Evolutionary conservation across 1,284 basidiomycete genomes (phyloP).

Genomic region (Ustilago bromivora): DNA sequence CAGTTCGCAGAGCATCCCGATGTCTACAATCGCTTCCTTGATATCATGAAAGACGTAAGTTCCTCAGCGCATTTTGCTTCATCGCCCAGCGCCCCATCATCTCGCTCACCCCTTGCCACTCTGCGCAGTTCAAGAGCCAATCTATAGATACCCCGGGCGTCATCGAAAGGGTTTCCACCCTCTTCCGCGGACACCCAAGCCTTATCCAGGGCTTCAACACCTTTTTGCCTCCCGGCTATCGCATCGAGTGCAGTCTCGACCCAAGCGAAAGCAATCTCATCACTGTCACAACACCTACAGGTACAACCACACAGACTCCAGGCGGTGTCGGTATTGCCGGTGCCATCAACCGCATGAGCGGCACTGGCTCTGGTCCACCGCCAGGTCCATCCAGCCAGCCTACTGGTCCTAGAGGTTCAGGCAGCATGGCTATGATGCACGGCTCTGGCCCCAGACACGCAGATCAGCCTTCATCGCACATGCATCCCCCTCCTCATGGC

Average conservation of each 20-base stretch:
- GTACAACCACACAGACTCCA: conserved; percentile 77
- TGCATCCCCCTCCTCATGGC: conserved; percentile 43
- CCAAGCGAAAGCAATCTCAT: conserved; percentile 80
- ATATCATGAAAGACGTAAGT: conserved; percentile 92
- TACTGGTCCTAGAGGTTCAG: conserved; percentile 32
- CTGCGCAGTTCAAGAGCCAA: conserved; percentile 66
- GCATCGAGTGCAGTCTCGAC: conserved; percentile 84
- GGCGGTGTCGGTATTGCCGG: conserved; percentile 66
- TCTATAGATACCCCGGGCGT: conserved; percentile 96
- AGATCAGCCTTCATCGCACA: conserved; percentile 42
- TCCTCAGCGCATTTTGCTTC: neutral
- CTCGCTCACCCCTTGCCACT: conserved; percentile 2
- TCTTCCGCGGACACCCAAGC: conserved; percentile 91
- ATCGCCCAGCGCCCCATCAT: neutral
- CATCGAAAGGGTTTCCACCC: conserved; percentile 92
- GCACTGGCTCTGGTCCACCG: conserved; percentile 24
- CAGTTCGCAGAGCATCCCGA: conserved; percentile 91
- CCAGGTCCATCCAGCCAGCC: conserved; percentile 32
- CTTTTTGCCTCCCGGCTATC: conserved; percentile 94
- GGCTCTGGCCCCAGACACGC: conserved; percentile 43
- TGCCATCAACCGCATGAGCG: conserved; percentile 66
- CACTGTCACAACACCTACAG: conserved; percentile 92
- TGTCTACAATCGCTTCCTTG: conserved; percentile 96
- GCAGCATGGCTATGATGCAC: conserved; percentile 47
- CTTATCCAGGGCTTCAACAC: conserved; percentile 99